Percentiles rank a stretch among this genome's conserved stretches.
phyloP scores from a whole-genome alignment of 2,329 filamentous ascomycete species.

The Fusarium staphyleae region DNA sequence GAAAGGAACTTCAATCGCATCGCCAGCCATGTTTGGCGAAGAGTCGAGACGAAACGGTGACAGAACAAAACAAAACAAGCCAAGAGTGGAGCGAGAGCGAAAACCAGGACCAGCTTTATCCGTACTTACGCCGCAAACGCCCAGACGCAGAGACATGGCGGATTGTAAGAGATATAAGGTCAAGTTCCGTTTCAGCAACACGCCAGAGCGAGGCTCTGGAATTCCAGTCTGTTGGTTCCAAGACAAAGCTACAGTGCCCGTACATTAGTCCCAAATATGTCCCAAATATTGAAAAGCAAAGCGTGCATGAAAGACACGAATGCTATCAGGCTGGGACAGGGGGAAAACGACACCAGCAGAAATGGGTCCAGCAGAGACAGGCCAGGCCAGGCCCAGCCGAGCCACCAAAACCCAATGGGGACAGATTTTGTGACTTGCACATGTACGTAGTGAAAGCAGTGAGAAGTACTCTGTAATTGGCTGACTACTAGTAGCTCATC shows the following conservation, averaged over 20 bases:
- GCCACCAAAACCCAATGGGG: slow-evolving; percentile 36
- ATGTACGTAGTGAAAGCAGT: slow-evolving; percentile 22
- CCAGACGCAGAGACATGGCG: background rate
- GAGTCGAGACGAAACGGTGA: background rate
- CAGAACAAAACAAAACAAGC: background rate
- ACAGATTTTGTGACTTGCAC: slow-evolving; percentile 28
- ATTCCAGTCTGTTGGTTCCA: slow-evolving; percentile 29
- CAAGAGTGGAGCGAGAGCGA: slow-evolving; percentile 3
- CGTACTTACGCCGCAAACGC: slow-evolving; percentile 1
- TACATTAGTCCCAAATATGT: background rate
- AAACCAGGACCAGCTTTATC: slow-evolving; percentile 2
- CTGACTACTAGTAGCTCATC: slow-evolving; percentile 7
- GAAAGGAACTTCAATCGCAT: background rate
- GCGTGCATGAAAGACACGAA: slow-evolving; percentile 22
- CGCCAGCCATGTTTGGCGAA: background rate
- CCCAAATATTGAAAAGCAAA: slow-evolving; percentile 18
- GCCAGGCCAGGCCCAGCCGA: slow-evolving; percentile 32
- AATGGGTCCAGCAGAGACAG: slow-evolving; percentile 14
- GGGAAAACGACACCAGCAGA: slow-evolving; percentile 26
- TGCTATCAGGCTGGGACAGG: slow-evolving; percentile 35
- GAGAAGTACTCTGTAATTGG: slow-evolving; percentile 28
- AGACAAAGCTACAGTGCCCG: slow-evolving; percentile 12
- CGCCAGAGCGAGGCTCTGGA: slow-evolving; percentile 30
- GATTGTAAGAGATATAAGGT: slow-evolving; percentile 4
- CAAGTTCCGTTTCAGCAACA: slow-evolving; percentile 24